Base-by-base conservation (phyloP, 345 rosid genomes). In the Populus simonii region DNA sequence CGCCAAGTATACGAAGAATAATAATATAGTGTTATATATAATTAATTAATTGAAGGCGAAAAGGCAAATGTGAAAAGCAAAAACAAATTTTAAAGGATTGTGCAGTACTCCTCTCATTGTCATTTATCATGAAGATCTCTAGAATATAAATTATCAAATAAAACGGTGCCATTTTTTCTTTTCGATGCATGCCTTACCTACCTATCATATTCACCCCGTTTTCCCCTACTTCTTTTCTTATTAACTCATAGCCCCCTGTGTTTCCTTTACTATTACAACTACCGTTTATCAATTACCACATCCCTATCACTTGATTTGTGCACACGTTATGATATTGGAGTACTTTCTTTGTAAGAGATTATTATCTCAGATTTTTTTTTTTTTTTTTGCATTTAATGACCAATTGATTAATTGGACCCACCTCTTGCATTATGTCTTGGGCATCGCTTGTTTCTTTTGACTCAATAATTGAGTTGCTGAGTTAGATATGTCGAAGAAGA, bases 401-500 rank as follows among this genome's bases (percentile, higher is more conserved):
- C 31, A n/a, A 75, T 79, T 84, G 71, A 83, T 84, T 74, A 61
- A 33, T 17, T 61, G 79, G 83, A 81, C 0, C 82, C 85, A 80
- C 81, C 25, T 16, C 33, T 41, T 78, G 73, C 80, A 72, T 74
- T 62, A 75, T 81, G 38, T 73, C 35, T 77, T 23, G 72, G 63
- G 78, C 75, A 75, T 36, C 55, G 74, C 82, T 74, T 69, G 23
- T 20, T 72, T 45, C 55, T 74, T 71, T 47, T 39, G n/a, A 59
- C 51, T 78, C 82, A 86, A 82, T 84, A 76, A 84, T 84, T 82
- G 85, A 76, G 84, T 70, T 53, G 49, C 76, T 72, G 80, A 76
- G 74, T 76, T 80, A 74, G 71, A 66, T 59, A 69, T 76, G 15
- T 67, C 43, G 45, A 41, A 41, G 45, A 41, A 10, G 47, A 41